These are phyloP conservation scores for Leersia perrieri DNA, from an alignment of 176 grass and related monocot species.

Conservation along the genomic window DNA sequence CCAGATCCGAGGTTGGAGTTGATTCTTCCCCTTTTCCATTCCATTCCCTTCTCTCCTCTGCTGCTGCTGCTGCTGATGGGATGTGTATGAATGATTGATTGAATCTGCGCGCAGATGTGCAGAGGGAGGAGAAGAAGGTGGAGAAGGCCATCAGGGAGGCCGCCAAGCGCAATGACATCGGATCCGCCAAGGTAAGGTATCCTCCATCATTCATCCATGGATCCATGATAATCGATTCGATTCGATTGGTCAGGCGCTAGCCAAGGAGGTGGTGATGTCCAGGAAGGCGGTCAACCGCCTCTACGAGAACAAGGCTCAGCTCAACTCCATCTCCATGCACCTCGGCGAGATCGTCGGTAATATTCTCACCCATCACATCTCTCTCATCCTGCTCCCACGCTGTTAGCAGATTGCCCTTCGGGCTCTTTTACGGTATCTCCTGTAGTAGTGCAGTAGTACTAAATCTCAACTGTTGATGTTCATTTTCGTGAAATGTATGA, in stretches of 20 bases:
- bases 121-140: conserved; percentile 73
- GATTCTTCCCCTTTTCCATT: neutral
- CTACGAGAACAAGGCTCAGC: conserved; percentile 85
- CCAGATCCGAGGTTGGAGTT: conserved; percentile 60
- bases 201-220: neutral
- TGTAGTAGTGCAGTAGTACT: no score
- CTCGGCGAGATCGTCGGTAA: conserved; percentile 81
- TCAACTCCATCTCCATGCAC: conserved; percentile 91
- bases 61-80: neutral
- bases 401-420: no score
- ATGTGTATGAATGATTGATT: neutral
- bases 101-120: conserved; percentile 41
- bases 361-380: neutral
- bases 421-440: no score
- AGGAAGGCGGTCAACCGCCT: conserved; percentile 79
- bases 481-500: no score
- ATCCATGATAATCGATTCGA: neutral
- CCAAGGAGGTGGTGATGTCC: conserved; percentile 74
- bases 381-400: no score
- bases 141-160: conserved; percentile 68
- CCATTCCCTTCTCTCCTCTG: neutral
- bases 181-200: conserved; percentile 53
- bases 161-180: conserved; percentile 69
- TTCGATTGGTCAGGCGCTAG: conserved; percentile 43
- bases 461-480: no score